phyloP scores from a whole-genome alignment of 1,284 basidiomycete species.

The Acaromyces ingoldii region DNA sequence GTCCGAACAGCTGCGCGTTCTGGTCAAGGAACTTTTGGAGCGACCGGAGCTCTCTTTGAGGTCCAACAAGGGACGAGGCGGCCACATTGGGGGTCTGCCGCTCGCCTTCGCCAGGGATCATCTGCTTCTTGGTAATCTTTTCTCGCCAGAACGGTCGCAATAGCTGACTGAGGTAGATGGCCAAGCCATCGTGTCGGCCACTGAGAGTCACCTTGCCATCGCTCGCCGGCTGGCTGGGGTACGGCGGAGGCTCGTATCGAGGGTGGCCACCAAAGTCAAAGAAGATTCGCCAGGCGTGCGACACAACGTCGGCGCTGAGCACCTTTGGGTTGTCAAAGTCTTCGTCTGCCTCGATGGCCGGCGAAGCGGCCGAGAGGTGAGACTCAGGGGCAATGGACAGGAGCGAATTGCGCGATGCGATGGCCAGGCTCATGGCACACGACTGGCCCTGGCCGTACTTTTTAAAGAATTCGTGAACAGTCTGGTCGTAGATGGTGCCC shows the following conservation, averaged over 20 bases:
- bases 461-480: slow-evolving; percentile 46
- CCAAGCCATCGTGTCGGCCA: slow-evolving; percentile 81
- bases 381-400: slow-evolving; percentile 12
- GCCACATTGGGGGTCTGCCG: slow-evolving; percentile 4
- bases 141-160: slow-evolving; percentile 80
- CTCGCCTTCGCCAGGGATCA: slow-evolving; percentile 23
- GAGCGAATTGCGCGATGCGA: slow-evolving; percentile 54
- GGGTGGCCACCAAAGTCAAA: slow-evolving; percentile 35
- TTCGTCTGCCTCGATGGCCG: neutral
- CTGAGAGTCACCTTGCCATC: slow-evolving; percentile 73
- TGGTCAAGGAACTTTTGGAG: slow-evolving; percentile 40
- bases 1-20: slow-evolving; percentile 42
- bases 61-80: slow-evolving; percentile 18
- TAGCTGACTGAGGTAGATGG: slow-evolving; percentile 77
- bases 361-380: neutral
- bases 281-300: slow-evolving; percentile 43
- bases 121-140: slow-evolving; percentile 55
- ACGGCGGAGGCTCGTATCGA: slow-evolving; percentile 13
- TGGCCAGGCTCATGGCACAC: slow-evolving; percentile 80
- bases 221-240: slow-evolving; percentile 12
- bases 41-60: slow-evolving; percentile 30
- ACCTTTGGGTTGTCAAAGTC: slow-evolving; percentile 9
- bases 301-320: slow-evolving; percentile 37
- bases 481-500: slow-evolving; percentile 26
- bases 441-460: slow-evolving; percentile 58